Evolutionary conservation across 2,329 filamentous ascomycete genomes (phyloP).

Genomic region (Colletotrichum orchidophilum): DNA sequence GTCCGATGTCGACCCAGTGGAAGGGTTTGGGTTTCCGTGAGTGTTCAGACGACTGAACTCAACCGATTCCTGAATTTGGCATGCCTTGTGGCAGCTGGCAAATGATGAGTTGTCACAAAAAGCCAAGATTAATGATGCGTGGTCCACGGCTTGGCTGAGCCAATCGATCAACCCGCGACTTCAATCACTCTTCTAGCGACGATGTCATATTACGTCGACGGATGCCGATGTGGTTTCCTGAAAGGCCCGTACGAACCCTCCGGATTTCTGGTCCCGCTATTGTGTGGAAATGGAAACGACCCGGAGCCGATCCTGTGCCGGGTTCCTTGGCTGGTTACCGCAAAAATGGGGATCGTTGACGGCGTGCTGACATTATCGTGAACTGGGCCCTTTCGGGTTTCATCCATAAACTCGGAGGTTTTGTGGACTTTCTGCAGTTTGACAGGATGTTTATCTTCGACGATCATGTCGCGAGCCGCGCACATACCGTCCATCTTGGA

Average conservation of each 20-base stretch:
- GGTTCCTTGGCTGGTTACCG: background rate
- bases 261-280: background rate
- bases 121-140: background rate
- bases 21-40: background rate
- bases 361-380: constrained; percentile 1
- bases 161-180: background rate
- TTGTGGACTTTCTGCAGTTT: background rate
- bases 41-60: background rate
- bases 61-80: background rate
- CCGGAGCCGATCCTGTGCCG: background rate
- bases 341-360: background rate
- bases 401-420: background rate
- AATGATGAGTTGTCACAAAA: constrained; percentile 17
- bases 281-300: background rate
- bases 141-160: background rate
- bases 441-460: background rate
- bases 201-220: background rate
- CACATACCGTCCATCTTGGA: background rate
- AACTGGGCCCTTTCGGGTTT: background rate
- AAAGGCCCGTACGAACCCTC: background rate
- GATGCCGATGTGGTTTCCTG: background rate
- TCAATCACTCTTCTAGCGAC: background rate
- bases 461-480: background rate
- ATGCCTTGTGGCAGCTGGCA: background rate
- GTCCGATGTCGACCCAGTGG: constrained; percentile 1